Percentiles rank a stretch among this genome's conserved stretches.
These are phyloP conservation scores for Adansonia madagascariensis DNA, from an alignment of 441 rosid species.

Conservation along the genomic window DNA sequence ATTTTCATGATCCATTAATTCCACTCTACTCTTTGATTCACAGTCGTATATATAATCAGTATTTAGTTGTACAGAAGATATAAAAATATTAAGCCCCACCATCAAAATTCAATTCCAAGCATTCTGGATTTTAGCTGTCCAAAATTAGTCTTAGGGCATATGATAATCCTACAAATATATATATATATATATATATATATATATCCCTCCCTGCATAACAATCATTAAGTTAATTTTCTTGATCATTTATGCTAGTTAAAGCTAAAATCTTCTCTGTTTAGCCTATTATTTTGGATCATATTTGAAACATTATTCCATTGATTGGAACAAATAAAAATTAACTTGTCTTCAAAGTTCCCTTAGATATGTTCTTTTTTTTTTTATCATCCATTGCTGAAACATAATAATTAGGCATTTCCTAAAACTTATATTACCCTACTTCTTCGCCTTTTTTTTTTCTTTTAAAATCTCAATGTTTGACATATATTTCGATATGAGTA, in stretches of 20 bases:
- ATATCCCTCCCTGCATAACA: neutral
- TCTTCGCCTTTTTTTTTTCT: too few relatives aligned
- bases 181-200: neutral
- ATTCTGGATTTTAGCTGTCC: constrained; percentile 11
- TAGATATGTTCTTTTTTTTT: neutral
- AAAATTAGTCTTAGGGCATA: neutral
- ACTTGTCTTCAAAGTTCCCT: constrained; percentile 23
- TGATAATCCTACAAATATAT: neutral
- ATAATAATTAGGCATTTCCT: constrained; percentile 24
- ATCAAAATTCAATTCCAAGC: constrained; percentile 8
- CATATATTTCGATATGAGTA: too few relatives aligned
- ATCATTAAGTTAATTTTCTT: neutral
- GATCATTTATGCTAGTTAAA: neutral
- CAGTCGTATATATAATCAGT: neutral
- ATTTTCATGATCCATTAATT: too few relatives aligned
- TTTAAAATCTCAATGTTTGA: too few relatives aligned
- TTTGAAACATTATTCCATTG: neutral
- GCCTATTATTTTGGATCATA: constrained; percentile 13
- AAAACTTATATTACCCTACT: neutral
- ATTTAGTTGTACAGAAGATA: neutral
- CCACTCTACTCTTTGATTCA: neutral
- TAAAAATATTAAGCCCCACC: neutral
- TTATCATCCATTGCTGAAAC: constrained; percentile 25
- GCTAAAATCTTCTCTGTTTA: neutral
- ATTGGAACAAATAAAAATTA: neutral